These are phyloP conservation scores for Fusarium sp. DNA, from an alignment of 2,329 filamentous ascomycete genomes.

Conservation along the genomic window DNA sequence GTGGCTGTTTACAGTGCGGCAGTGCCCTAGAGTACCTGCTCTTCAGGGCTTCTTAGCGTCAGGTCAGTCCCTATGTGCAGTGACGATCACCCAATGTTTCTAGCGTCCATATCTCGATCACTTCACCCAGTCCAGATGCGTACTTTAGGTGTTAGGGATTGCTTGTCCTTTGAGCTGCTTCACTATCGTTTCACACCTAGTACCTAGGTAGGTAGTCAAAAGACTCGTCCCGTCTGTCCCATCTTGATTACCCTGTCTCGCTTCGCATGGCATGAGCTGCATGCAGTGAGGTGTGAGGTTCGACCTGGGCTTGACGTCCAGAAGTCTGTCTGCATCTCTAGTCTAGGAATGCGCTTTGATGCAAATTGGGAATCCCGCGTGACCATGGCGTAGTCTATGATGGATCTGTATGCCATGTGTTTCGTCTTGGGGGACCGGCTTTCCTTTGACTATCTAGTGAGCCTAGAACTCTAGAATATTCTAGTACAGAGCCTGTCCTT, in stretches of 20 bases:
- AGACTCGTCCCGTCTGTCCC: slow-evolving; percentile 18
- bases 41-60: slow-evolving; percentile 19
- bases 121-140: background rate
- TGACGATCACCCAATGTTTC: slow-evolving; percentile 25
- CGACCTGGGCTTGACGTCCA: background rate
- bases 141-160: slow-evolving; percentile 30
- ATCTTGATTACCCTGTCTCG: slow-evolving; percentile 13
- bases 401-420: slow-evolving; percentile 24
- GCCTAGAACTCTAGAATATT: background rate
- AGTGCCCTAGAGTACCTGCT: background rate
- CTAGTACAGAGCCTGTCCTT: background rate
- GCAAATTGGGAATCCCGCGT: slow-evolving; percentile 43
- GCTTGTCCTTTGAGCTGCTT: slow-evolving; percentile 26
- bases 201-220: background rate
- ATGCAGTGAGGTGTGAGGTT: background rate
- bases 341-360: slow-evolving; percentile 23
- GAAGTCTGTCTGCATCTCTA: background rate
- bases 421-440: slow-evolving; percentile 7
- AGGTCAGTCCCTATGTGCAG: slow-evolving; percentile 6
- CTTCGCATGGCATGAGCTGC: slow-evolving; percentile 8
- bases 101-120: background rate
- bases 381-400: slow-evolving; percentile 19
- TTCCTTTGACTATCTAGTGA: background rate
- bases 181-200: background rate
- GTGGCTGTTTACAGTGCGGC: background rate